Percentiles rank a stretch among this genome's conserved stretches.
These are phyloP conservation scores for Cytospora piceae DNA, from an alignment of 2,329 filamentous ascomycete species.

Conservation along the genomic window DNA sequence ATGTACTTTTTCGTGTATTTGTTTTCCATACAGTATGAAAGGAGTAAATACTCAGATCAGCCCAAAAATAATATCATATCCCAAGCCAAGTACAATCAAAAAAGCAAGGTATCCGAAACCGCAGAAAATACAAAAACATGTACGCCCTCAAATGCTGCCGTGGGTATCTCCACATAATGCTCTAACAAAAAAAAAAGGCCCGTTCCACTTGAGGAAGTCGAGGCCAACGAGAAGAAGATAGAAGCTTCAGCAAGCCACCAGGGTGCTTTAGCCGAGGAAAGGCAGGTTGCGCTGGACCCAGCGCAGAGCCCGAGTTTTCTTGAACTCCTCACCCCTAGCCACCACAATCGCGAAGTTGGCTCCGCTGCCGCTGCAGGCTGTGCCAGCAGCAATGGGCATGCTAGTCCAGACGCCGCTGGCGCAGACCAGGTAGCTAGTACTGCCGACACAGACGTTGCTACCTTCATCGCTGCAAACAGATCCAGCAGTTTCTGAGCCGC, in stretches of 20 bases:
- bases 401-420: constrained; percentile 51
- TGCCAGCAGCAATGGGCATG: constrained; percentile 50
- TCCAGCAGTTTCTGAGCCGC: constrained; percentile 44
- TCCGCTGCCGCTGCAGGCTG: constrained; percentile 47
- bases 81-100: background rate
- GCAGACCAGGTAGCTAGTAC: constrained; percentile 56
- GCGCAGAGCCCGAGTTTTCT: constrained; percentile 22
- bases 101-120: background rate
- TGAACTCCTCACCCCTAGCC: constrained; percentile 33
- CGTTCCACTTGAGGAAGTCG: background rate
- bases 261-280: constrained; percentile 14
- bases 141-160: constrained; percentile 13
- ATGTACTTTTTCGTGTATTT: background rate
- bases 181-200: constrained; percentile 10
- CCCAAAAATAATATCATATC: background rate
- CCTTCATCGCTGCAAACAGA: constrained; percentile 53
- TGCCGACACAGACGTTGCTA: constrained; percentile 53
- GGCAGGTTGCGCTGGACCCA: constrained; percentile 14
- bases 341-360: constrained; percentile 34
- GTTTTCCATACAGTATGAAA: background rate
- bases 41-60: background rate
- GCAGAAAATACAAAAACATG: background rate
- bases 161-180: constrained; percentile 18
- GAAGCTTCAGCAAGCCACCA: background rate
- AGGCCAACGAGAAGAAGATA: constrained; percentile 10